Percentiles rank a stretch among this genome's conserved stretches.
These are phyloP conservation scores for Cylindrodendrum hubeiense DNA, from an alignment of 2,329 filamentous ascomycete species.

Conservation along the genomic window DNA sequence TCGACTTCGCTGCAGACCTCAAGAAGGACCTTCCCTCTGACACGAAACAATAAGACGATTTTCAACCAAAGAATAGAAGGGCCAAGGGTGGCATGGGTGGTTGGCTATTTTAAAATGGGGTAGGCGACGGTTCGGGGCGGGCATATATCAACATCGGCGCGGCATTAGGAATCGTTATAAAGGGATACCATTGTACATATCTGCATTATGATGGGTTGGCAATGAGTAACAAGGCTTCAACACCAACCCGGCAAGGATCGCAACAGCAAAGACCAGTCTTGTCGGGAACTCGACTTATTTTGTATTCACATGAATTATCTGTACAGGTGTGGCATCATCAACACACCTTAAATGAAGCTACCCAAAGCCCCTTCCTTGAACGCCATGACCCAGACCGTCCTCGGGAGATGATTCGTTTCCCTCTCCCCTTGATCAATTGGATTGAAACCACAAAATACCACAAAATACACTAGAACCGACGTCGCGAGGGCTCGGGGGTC, in stretches of 20 bases:
- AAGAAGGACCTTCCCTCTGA: slow-evolving; percentile 60
- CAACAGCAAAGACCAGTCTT: slow-evolving; percentile 23
- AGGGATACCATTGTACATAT: slow-evolving; percentile 42
- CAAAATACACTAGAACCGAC: slow-evolving; percentile 67
- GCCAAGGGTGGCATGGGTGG: slow-evolving; percentile 23
- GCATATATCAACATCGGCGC: slow-evolving; percentile 44
- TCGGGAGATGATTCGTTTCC: slow-evolving; percentile 27
- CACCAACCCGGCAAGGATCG: slow-evolving; percentile 33
- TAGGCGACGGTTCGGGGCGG: slow-evolving; percentile 27
- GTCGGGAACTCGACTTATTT: slow-evolving; percentile 24
- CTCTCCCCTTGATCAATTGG: slow-evolving; percentile 7
- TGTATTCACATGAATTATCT: slow-evolving; percentile 35
- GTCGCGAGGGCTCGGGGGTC: slow-evolving; percentile 84
- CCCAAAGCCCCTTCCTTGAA: slow-evolving; percentile 38
- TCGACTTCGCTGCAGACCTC: slow-evolving; percentile 69
- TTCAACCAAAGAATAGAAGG: slow-evolving; percentile 31
- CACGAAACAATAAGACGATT: slow-evolving; percentile 38
- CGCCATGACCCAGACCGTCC: slow-evolving; percentile 41
- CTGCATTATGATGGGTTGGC: slow-evolving; percentile 40
- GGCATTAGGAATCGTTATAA: slow-evolving; percentile 41
- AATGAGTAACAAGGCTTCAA: slow-evolving; percentile 45
- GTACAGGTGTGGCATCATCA: slow-evolving; percentile 31
- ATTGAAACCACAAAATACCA: slow-evolving; percentile 12
- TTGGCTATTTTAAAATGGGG: slow-evolving; percentile 34
- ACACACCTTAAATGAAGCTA: slow-evolving; percentile 33